A percentile compares a stretch with the other conserved stretches of the same genome.
Evolutionary conservation across 495 filamentous ascomycete species (phyloP).

Genomic region (Endocarpon pusillum): DNA sequence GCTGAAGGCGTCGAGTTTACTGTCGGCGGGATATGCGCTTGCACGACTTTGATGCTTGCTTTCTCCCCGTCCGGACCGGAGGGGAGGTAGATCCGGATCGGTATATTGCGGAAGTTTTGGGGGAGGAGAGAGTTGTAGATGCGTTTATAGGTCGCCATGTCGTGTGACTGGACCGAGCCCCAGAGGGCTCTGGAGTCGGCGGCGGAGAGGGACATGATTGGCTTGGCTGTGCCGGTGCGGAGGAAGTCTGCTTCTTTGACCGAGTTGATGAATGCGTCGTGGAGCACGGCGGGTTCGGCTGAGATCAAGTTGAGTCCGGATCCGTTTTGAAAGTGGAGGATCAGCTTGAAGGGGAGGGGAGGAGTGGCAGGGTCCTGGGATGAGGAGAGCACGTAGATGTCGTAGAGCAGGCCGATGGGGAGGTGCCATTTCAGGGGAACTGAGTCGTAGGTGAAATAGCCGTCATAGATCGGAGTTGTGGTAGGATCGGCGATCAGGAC

Average conservation of each 20-base stretch:
- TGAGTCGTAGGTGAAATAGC: conserved; percentile 55
- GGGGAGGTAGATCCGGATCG: conserved; percentile 77
- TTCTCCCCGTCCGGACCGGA: conserved; percentile 32
- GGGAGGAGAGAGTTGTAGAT: conserved; percentile 69
- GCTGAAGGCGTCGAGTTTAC: conserved; percentile 13
- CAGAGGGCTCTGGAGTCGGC: conserved; percentile 82
- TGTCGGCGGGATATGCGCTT: conserved; percentile 43
- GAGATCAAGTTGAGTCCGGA: conserved; percentile 33
- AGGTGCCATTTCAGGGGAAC: conserved; percentile 83
- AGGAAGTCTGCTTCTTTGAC: conserved; percentile 94
- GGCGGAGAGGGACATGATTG: conserved; percentile 82
- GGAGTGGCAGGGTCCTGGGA: conserved; percentile 14
- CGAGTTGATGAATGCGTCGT: conserved; percentile 82
- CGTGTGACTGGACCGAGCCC: conserved; percentile 10
- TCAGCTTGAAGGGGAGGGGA: conserved; percentile 60
- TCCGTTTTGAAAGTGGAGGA: conserved; percentile 54
- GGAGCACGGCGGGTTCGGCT: conserved; percentile 13
- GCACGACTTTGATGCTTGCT: conserved; percentile 47
- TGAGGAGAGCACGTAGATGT: conserved; percentile 58
- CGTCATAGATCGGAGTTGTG: conserved; percentile 33
- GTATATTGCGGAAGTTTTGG: conserved; percentile 58
- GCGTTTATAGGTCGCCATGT: conserved; percentile 51
- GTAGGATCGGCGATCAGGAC: conserved; percentile 53
- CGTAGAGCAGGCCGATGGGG: conserved; percentile 72
- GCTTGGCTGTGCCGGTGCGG: conserved; percentile 77